Conservation (phyloP, 768 basidiomycete genomes). For the Agaricus bisporus region DNA sequence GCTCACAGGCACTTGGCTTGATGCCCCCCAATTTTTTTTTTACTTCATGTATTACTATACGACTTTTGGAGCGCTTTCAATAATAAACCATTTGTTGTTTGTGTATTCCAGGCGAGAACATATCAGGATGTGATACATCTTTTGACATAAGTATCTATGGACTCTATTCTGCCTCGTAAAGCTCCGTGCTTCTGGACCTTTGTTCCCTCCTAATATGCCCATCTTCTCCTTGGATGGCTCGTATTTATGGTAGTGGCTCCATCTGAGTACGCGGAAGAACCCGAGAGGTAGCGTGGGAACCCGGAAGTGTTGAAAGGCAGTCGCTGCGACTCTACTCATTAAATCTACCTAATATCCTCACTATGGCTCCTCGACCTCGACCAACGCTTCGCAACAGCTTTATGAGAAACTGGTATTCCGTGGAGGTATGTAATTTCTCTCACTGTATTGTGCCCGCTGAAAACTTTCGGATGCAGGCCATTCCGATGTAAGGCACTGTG, state of each 20-base stretch:
- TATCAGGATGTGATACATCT: too few species aligned
- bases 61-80: slow-evolving; percentile 1
- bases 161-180: too few species aligned
- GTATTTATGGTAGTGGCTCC: too few species aligned
- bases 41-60: slow-evolving; percentile 26
- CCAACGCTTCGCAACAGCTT: slow-evolving; percentile 30
- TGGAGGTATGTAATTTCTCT: slow-evolving; percentile 44
- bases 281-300: slow-evolving; percentile 28
- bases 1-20: slow-evolving; percentile 21
- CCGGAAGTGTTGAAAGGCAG: slow-evolving; percentile 11
- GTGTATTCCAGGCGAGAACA: too few species aligned
- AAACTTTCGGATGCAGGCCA: slow-evolving; percentile 27
- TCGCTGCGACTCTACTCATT: slow-evolving; percentile 7
- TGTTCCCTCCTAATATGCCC: too few species aligned
- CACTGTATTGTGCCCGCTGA: neutral
- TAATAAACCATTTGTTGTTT: neutral
- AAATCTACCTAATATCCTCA: slow-evolving; percentile 4
- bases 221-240: too few species aligned
- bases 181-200: too few species aligned
- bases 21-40: slow-evolving; percentile 18
- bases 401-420: slow-evolving; percentile 68
- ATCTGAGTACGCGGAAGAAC: slow-evolving; percentile 22
- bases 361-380: slow-evolving; percentile 15
- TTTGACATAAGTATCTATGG: too few species aligned
- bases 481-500: slow-evolving; percentile 39